phyloP scores from a whole-genome alignment of 441 rosid genomes.

The Raphanus hybrid region DNA sequence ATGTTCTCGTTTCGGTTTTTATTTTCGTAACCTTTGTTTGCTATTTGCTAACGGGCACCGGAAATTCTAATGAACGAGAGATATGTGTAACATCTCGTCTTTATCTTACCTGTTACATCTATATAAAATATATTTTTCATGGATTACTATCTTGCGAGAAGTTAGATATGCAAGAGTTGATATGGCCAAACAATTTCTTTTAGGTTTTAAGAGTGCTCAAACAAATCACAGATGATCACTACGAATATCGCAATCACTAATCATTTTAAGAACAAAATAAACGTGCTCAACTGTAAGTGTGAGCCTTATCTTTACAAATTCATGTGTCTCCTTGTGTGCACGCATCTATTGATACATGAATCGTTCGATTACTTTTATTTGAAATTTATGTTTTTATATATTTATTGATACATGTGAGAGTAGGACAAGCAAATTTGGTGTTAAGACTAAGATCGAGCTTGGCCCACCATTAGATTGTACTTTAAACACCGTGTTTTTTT shows the following conservation, averaged over 20 bases:
- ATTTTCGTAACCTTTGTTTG: slow-evolving; percentile 22
- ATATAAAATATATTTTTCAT: not conserved
- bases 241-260: slow-evolving; percentile 41
- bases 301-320: slow-evolving; percentile 32
- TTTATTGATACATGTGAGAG: slow-evolving; percentile 24
- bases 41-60: slow-evolving; percentile 8
- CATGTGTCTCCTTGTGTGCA: slow-evolving; percentile 24
- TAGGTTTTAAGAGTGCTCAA: slow-evolving; percentile 1
- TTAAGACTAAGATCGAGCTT: slow-evolving; percentile 36
- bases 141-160: not conserved
- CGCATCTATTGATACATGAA: slow-evolving; percentile 24
- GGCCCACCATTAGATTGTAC: slow-evolving; percentile 41
- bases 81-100: slow-evolving; percentile 15
- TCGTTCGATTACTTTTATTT: not conserved
- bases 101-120: not conserved
- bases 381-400: not conserved
- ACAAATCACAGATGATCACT: slow-evolving; percentile 17
- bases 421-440: slow-evolving; percentile 32
- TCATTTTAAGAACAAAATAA: slow-evolving; percentile 22
- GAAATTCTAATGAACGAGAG: slow-evolving; percentile 4
- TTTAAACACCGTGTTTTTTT: slow-evolving; percentile 21
- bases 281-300: slow-evolving; percentile 1
- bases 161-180: not conserved
- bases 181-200: slow-evolving; percentile 3
- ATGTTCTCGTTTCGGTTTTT: slow-evolving; percentile 13